Base-by-base conservation (phyloP, 164 flowering plant genomes). In the Aristolochia fimbriata region DNA sequence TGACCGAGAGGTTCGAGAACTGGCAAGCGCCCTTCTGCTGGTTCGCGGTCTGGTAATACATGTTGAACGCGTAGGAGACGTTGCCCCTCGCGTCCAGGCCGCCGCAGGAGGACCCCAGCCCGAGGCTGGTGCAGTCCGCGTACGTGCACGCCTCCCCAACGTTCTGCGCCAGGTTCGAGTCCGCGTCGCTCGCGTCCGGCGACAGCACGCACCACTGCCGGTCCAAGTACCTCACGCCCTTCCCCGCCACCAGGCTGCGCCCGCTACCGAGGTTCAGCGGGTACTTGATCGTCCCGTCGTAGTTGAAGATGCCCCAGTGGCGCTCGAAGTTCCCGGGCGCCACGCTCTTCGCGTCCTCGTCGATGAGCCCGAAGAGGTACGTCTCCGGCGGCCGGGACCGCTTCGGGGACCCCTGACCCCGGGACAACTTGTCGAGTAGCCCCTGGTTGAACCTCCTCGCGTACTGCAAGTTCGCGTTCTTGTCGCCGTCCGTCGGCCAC, bases 401-500 rank as follows among this genome's bases (percentile, higher is more conserved):
- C 68, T 81, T 85, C 0, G 97, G 97, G 2, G 93, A 88, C 20
- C 95, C 96, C 49, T 68, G 73, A 13, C 89, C 84, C 63, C 51
- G 68, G 3, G 58, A 8, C 15, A 88, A 76, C 0, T 88, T 79
- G 56, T 67, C 41, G 45, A 91, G 1, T 0, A 94, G 74, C 11
- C 91, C 96, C 69, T 88, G 96, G 63, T 85, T 88, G 73, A 94
- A 94, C 63, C 70, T 72, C 13, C 71, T 77, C 0, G 99, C 99
- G 20, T 77, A 58, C 5, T 69, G 59, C 0, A 65, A 12, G 55
- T 85, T 86, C 1, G 97, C 97, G 30, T 73, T 76, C 1, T 66
- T 55, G 52, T 78, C 80, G 16, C 97, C 97, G 51, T 93, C 99
- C 0, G 95, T 81, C 0, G 99, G 99, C 99, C 99, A 88, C 8